A percentile compares a stretch with the other conserved stretches of the same genome.
These are phyloP conservation scores for Aegilops sharonensis DNA, from an alignment of 176 grass and related monocot species.

Conservation along the genomic window DNA sequence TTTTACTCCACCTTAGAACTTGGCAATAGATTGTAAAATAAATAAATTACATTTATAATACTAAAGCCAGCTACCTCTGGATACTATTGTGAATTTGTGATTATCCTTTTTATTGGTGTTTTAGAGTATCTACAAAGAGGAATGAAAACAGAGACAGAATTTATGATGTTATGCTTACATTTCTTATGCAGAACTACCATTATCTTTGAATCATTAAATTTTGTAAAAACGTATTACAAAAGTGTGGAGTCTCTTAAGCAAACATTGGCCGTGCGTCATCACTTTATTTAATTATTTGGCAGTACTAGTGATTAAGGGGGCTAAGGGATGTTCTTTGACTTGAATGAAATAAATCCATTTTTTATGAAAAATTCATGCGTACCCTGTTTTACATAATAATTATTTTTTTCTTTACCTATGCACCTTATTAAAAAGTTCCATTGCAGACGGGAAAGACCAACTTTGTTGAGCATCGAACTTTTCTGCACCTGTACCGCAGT, in stretches of 20 bases:
- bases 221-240: neutral
- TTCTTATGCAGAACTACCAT: neutral
- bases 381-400: constrained; percentile 23
- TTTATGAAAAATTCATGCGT: neutral
- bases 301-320: neutral
- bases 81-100: too few relatives aligned
- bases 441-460: constrained; percentile 88
- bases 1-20: too few relatives aligned
- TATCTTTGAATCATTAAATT: neutral
- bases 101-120: too few relatives aligned
- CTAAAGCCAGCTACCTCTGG: too few relatives aligned
- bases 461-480: constrained; percentile 98
- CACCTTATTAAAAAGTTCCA: neutral
- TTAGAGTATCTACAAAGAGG: too few relatives aligned
- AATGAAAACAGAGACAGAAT: too few relatives aligned
- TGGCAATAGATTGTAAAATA: too few relatives aligned
- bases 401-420: neutral
- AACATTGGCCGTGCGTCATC: neutral
- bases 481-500: constrained; percentile 89
- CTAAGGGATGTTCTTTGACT: constrained; percentile 6
- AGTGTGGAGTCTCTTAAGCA: neutral
- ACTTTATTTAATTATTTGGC: neutral
- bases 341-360: neutral
- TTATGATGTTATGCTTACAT: neutral
- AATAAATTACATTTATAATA: too few relatives aligned